Evolutionary conservation across 176 grass and related monocot genomes (phyloP).

Genomic region (Luzula sylvatica): DNA sequence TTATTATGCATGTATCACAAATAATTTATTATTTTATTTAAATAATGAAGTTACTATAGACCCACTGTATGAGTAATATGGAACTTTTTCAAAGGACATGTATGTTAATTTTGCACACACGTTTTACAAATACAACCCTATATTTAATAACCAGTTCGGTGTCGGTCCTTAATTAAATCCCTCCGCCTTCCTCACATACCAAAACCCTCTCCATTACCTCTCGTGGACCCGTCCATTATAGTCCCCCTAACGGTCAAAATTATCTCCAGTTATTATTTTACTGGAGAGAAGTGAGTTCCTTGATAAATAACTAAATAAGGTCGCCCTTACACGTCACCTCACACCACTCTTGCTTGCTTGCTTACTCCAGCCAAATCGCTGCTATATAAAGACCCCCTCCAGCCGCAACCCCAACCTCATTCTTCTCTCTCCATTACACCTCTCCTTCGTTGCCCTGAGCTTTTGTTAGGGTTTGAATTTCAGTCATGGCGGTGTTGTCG

Average conservation of each 20-base stretch:
- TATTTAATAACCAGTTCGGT: conserved; percentile 11
- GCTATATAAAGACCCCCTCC: conserved; percentile 17
- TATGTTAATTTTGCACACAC: background rate
- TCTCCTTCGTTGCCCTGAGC: background rate
- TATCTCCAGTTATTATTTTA: background rate
- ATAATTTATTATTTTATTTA: no score
- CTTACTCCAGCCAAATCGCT: background rate
- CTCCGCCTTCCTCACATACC: background rate
- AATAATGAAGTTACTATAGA: no score
- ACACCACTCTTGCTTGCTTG: conserved; percentile 12
- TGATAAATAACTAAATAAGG: background rate
- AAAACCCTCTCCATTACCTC: conserved; percentile 4
- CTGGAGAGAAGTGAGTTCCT: background rate
- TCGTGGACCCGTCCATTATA: background rate
- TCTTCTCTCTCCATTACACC: conserved; percentile 2
- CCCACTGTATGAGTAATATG: background rate
- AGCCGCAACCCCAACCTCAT: background rate
- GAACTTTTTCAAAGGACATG: conserved; percentile 8
- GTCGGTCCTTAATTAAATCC: conserved; percentile 11
- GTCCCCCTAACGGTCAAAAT: background rate
- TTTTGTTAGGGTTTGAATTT: conserved; percentile 29
- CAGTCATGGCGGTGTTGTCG: conserved; percentile 57
- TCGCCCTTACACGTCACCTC: background rate
- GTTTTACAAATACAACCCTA: background rate
- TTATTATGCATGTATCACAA: no score